These are phyloP conservation scores for Xylaria scruposa DNA, from an alignment of 495 filamentous ascomycete species.

Conservation along the genomic window DNA sequence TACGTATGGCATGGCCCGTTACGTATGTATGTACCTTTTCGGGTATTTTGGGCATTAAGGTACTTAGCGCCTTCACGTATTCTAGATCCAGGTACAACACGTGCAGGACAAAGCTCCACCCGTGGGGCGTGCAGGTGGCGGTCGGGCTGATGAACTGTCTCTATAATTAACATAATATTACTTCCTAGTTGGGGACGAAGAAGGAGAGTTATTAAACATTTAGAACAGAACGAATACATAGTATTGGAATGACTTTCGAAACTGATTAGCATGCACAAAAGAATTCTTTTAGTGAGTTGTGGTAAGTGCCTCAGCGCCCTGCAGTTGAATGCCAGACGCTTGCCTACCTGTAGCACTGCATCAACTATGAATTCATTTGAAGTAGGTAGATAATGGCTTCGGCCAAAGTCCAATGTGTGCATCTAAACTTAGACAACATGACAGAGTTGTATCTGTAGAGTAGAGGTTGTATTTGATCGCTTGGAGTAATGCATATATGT, in stretches of 20 bases:
- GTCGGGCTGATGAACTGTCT: background rate
- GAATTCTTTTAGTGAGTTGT: background rate
- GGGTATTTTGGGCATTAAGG: background rate
- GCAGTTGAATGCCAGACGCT: background rate
- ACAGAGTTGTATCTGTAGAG: background rate
- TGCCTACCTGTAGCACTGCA: background rate
- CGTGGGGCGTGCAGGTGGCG: slow-evolving; percentile 1
- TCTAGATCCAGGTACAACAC: background rate
- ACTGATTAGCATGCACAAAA: background rate
- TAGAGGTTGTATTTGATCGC: background rate
- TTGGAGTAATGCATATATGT: background rate
- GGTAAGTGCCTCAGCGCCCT: background rate
- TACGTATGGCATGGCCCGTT: background rate
- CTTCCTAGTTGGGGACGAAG: background rate
- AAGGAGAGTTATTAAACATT: background rate
- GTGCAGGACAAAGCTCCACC: background rate
- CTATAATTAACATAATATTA: background rate
- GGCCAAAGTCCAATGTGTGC: background rate
- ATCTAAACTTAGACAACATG: background rate
- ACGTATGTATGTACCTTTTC: background rate
- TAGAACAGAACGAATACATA: background rate
- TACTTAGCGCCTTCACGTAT: background rate
- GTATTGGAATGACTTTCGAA: background rate
- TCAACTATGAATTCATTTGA: background rate
- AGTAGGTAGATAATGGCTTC: background rate